Percentiles rank a stretch among this genome's conserved stretches.
These are phyloP conservation scores for Aspergillus jensenii DNA, from an alignment of 2,329 filamentous ascomycete species.

Conservation along the genomic window DNA sequence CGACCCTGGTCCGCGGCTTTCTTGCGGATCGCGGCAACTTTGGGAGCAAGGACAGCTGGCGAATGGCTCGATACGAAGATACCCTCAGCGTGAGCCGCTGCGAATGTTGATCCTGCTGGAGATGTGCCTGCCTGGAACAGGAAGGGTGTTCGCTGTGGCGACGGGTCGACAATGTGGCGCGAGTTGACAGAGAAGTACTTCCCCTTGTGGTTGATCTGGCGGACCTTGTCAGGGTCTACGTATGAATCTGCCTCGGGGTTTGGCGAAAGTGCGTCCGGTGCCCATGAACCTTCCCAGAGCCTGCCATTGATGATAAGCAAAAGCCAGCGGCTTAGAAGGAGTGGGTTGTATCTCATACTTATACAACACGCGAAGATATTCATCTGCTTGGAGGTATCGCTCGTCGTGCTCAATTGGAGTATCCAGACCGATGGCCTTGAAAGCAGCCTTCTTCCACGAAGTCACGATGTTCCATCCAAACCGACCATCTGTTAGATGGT, in stretches of 20 bases:
- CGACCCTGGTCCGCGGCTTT: constrained; percentile 53
- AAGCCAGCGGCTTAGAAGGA: background rate
- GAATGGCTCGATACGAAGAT: constrained; percentile 60
- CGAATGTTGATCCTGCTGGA: constrained; percentile 57
- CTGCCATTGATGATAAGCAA: constrained; percentile 29
- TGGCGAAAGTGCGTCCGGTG: constrained; percentile 56
- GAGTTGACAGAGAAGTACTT: constrained; percentile 53
- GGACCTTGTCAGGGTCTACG: constrained; percentile 58
- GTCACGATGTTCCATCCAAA: constrained; percentile 70
- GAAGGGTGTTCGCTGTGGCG: constrained; percentile 58
- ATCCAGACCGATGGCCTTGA: constrained; percentile 62
- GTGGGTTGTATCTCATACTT: constrained; percentile 44
- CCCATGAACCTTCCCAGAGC: constrained; percentile 58
- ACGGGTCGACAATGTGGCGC: constrained; percentile 54
- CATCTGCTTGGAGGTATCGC: constrained; percentile 61
- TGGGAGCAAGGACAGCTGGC: constrained; percentile 49
- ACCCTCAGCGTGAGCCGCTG: constrained; percentile 59
- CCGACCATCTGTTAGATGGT: constrained; percentile 61
- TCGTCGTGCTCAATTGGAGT: constrained; percentile 61
- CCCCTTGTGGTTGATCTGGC: constrained; percentile 61
- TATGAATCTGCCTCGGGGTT: constrained; percentile 57
- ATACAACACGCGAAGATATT: constrained; percentile 62
- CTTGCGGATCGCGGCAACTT: constrained; percentile 54
- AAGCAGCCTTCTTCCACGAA: constrained; percentile 61
- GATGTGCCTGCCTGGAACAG: constrained; percentile 62